Percentiles rank a stretch among this genome's conserved stretches.
These are phyloP conservation scores for Suhomyces xylopsoci DNA, from an alignment of 805 yeast genomes.

Conservation along the genomic window DNA sequence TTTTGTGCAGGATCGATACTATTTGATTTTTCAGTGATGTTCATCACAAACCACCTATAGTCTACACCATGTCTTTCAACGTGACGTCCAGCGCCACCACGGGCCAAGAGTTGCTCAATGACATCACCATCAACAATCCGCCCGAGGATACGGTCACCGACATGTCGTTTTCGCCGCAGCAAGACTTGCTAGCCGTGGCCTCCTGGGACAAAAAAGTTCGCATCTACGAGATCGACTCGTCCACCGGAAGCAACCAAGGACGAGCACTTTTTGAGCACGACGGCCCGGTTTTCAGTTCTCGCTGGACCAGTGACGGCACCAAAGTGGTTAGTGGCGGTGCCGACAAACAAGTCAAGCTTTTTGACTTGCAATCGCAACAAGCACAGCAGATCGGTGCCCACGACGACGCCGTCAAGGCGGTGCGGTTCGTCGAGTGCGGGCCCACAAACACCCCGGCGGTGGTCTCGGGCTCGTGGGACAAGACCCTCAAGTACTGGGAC, in stretches of 20 bases:
- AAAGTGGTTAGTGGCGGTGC: constrained; percentile 87
- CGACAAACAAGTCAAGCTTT: constrained; percentile 82
- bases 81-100: constrained; percentile 42
- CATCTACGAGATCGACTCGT: constrained; percentile 77
- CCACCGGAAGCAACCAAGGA: constrained; percentile 77
- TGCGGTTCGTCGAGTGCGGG: constrained; percentile 79
- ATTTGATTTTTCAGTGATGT: no score
- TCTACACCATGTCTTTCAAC: constrained; percentile 36
- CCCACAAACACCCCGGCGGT: constrained; percentile 79
- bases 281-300: constrained; percentile 77
- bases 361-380: constrained; percentile 81
- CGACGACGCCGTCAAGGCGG: constrained; percentile 71
- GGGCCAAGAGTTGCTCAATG: constrained; percentile 63
- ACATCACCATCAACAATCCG: constrained; percentile 66
- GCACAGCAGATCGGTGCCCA: constrained; percentile 82
- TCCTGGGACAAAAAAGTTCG: constrained; percentile 96
- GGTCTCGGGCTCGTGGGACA: constrained; percentile 96
- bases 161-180: constrained; percentile 80
- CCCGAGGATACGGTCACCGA: constrained; percentile 92
- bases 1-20: not conserved
- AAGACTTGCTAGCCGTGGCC: constrained; percentile 74
- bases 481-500: constrained; percentile 93
- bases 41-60: no score
- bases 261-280: constrained; percentile 87
- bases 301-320: constrained; percentile 86